Conservation (phyloP, 345 rosid genomes). For the Boechera retrofracta region DNA sequence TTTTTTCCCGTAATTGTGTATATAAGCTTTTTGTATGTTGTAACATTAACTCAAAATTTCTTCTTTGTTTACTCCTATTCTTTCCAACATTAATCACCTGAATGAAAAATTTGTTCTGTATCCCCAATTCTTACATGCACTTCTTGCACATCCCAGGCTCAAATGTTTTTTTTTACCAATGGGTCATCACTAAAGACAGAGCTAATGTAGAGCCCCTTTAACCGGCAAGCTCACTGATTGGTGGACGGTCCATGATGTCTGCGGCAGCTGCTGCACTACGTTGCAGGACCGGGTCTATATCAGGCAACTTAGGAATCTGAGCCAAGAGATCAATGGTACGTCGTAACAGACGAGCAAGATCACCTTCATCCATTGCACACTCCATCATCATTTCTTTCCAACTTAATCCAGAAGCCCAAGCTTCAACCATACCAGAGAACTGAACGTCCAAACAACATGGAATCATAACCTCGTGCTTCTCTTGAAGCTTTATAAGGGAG, state of each 20-base stretch:
- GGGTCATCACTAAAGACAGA: conserved; percentile 19
- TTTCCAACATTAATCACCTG: conserved; percentile 41
- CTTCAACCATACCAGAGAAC: conserved; percentile 97
- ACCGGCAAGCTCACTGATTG: conserved; percentile 90
- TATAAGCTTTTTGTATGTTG: conserved; percentile 36
- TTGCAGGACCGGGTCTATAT: conserved; percentile 67
- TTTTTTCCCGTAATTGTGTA: conserved; percentile 32
- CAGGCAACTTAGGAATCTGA: conserved; percentile 94
- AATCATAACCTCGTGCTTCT: conserved; percentile 77
- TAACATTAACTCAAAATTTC: conserved; percentile 38
- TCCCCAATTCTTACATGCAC: conserved; percentile 34
- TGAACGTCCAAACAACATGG: conserved; percentile 81
- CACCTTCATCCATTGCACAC: conserved; percentile 96
- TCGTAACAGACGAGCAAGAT: conserved; percentile 83
- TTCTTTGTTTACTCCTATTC: conserved; percentile 35
- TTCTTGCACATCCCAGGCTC: conserved; percentile 24
- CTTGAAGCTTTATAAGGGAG: conserved; percentile 68
- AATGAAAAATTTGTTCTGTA: conserved; percentile 40
- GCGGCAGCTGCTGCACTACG: conserved; percentile 68
- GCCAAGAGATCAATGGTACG: conserved; percentile 83
- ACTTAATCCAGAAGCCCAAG: conserved; percentile 95
- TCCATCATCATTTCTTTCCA: conserved; percentile 98
- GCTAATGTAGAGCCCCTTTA: conserved; percentile 37
- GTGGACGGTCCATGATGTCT: conserved; percentile 89
- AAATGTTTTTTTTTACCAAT: neutral